Evolutionary conservation across 306 rosid genomes (phyloP).

Genomic region (Vigna nakashimae): DNA sequence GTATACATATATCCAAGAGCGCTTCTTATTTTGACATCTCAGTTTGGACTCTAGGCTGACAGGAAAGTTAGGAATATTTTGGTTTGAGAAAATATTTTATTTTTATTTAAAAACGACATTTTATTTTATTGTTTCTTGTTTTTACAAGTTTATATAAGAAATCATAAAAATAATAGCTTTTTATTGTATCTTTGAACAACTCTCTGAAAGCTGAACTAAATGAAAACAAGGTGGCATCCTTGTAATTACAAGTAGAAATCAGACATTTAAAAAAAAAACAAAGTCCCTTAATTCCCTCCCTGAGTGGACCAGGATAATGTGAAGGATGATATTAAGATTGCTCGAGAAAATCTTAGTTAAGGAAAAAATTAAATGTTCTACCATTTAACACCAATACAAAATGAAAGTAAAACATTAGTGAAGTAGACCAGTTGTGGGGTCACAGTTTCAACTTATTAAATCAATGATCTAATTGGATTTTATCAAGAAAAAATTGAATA

Average conservation of each 20-base stretch:
- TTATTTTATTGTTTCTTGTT: not conserved
- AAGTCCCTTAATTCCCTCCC: no score
- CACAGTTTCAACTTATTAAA: no score
- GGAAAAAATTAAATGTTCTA: not conserved
- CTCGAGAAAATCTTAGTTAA: not conserved
- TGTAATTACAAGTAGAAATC: no score
- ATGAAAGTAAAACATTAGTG: not conserved
- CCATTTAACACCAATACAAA: not conserved
- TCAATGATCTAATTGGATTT: no score
- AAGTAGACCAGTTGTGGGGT: no score
- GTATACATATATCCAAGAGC: conserved; percentile 1
- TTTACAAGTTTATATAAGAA: not conserved
- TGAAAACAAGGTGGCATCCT: no score
- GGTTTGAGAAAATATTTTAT: not conserved
- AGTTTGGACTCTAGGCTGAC: not conserved
- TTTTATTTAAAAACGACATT: not conserved
- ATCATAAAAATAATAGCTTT: not conserved
- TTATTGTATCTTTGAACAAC: not conserved
- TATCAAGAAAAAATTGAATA: no score
- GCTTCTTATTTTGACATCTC: conserved; percentile 1
- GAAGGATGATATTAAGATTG: not conserved
- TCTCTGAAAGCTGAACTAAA: not conserved
- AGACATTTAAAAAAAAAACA: no score
- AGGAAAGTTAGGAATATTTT: no score
- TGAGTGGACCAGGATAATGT: not conserved